Percentiles rank a stretch among this genome's conserved stretches.
These are phyloP conservation scores for Zea luxurians DNA, from an alignment of 176 grass and related monocot species.

Conservation along the genomic window DNA sequence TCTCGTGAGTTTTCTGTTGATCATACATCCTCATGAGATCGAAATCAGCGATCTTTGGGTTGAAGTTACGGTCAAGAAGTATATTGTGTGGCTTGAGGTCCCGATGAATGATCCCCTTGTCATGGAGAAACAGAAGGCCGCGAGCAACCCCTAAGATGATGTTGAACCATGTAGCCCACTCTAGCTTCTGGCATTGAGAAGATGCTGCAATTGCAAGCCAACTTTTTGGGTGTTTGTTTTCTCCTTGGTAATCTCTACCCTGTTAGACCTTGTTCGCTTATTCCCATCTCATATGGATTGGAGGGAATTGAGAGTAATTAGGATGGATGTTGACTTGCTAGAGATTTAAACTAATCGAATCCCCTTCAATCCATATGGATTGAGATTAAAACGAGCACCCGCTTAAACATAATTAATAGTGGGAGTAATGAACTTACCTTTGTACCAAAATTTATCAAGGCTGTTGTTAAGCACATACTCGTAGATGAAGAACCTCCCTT, in stretches of 20 bases:
- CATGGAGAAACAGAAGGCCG: background rate
- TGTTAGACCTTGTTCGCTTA: background rate
- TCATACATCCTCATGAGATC: slow-evolving; percentile 17
- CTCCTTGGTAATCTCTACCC: background rate
- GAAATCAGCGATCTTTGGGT: slow-evolving; percentile 24
- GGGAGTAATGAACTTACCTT: background rate
- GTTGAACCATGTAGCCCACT: slow-evolving; percentile 26
- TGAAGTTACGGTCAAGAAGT: background rate
- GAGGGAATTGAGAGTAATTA: too few relatives aligned
- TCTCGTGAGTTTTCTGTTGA: slow-evolving; percentile 27
- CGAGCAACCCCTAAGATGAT: slow-evolving; percentile 15
- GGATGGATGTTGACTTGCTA: background rate
- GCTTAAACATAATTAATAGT: too few relatives aligned
- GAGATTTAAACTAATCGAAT: too few relatives aligned
- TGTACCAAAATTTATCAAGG: slow-evolving; percentile 10
- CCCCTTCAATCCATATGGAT: too few relatives aligned
- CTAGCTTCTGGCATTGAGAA: background rate
- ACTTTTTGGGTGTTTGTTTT: background rate
- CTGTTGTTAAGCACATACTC: slow-evolving; percentile 11
- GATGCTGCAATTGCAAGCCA: background rate
- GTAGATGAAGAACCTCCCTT: slow-evolving; percentile 4
- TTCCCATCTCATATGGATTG: too few relatives aligned
- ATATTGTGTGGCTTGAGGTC: slow-evolving; percentile 31
- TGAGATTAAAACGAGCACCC: too few relatives aligned
- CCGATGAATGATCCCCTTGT: slow-evolving; percentile 10